phyloP scores from a whole-genome alignment of 73 alveolate genomes.

The Paramecium octaurelia region DNA sequence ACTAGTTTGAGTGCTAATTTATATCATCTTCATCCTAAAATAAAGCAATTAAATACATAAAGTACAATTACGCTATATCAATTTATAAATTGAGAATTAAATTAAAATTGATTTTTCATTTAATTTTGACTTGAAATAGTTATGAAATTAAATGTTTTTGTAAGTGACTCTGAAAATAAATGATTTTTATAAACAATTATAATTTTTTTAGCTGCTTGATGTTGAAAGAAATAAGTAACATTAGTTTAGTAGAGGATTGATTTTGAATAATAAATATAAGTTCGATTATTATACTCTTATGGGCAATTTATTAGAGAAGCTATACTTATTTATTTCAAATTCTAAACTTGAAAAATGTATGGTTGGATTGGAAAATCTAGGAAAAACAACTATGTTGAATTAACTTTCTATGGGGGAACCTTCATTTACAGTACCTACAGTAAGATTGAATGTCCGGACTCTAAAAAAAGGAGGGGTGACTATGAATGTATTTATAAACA shows the following conservation, averaged over 20 bases:
- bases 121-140: background rate
- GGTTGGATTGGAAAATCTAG: constrained; percentile 87
- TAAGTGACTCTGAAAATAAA: too few relatives aligned
- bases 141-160: too few relatives aligned
- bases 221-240: too few relatives aligned
- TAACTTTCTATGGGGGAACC: constrained; percentile 73
- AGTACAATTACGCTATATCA: too few relatives aligned
- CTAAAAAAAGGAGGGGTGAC: constrained; percentile 83
- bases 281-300: background rate
- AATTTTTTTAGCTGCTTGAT: too few relatives aligned
- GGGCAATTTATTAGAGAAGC: constrained; percentile 79
- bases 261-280: background rate
- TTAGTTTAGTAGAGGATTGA: background rate
- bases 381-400: constrained; percentile 85
- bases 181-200: background rate
- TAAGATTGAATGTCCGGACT: constrained; percentile 82
- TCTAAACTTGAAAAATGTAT: constrained; percentile 81
- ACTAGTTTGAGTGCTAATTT: too few relatives aligned
- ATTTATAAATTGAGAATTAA: too few relatives aligned
- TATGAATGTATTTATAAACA: constrained; percentile 61
- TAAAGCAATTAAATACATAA: too few relatives aligned
- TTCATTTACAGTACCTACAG: constrained; percentile 84
- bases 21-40: too few relatives aligned
- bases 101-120: too few relatives aligned
- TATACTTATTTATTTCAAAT: constrained; percentile 67